Evolutionary conservation across 352 stramenopile genomes (phyloP).

Genomic region (Pilasporangium apinafurcum): DNA sequence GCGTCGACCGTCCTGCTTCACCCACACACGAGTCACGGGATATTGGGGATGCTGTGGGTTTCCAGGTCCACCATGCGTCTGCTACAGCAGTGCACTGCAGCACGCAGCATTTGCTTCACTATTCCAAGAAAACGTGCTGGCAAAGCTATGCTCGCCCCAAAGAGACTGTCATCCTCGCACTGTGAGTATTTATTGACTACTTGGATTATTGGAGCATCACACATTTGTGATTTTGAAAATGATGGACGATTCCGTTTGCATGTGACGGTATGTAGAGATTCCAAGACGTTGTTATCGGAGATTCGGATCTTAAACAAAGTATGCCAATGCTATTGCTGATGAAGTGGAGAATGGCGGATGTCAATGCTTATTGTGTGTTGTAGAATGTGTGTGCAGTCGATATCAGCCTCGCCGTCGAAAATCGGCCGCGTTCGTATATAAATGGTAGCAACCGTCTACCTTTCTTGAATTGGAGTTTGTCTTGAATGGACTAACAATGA

Average conservation of each 20-base stretch:
- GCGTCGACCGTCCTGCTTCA: too few species aligned
- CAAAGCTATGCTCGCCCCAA: conserved; percentile 46
- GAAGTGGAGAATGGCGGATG: not conserved
- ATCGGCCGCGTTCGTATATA: conserved; percentile 54
- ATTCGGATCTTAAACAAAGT: conserved; percentile 75
- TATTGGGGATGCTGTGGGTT: conserved; percentile 16
- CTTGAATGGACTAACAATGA: too few species aligned
- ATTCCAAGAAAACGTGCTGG: conserved; percentile 52
- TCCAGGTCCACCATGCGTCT: conserved; percentile 34
- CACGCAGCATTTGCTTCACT: conserved; percentile 35
- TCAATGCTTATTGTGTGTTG: not conserved
- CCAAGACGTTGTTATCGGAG: conserved; percentile 63
- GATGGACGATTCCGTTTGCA: not conserved
- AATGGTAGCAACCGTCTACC: conserved; percentile 15
- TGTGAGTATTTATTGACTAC: conserved; percentile 23
- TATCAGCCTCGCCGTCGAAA: conserved; percentile 63
- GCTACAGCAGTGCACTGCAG: conserved; percentile 16
- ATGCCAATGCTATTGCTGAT: not conserved
- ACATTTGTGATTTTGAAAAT: not conserved
- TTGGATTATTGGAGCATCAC: not conserved
- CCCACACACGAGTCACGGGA: too few species aligned
- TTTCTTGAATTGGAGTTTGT: not conserved
- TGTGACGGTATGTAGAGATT: conserved; percentile 17
- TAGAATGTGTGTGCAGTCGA: conserved; percentile 62
- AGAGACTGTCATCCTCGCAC: conserved; percentile 41